phyloP scores from a whole-genome alignment of 495 filamentous ascomycete species.

The Penicillium robsamsonii region DNA sequence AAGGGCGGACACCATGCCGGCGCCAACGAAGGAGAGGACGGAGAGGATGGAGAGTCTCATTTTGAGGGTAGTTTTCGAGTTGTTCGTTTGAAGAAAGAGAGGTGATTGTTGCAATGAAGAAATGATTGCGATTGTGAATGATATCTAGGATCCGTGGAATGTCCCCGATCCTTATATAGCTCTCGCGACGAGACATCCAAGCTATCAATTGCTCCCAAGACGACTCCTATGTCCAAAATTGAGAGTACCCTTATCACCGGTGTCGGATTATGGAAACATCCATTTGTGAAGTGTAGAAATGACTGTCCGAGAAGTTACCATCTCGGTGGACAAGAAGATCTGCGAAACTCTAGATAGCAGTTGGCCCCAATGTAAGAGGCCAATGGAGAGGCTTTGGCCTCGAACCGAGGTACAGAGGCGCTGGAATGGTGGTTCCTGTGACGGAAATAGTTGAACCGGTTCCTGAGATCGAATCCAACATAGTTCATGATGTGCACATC shows the following conservation, averaged over 20 bases:
- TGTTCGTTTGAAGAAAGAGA: background rate
- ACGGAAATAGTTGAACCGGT: background rate
- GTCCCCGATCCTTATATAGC: constrained; percentile 21
- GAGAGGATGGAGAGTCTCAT: constrained; percentile 36
- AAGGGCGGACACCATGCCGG: constrained; percentile 23
- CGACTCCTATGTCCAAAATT: background rate
- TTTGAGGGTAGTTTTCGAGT: constrained; percentile 9
- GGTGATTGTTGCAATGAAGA: background rate
- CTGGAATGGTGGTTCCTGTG: constrained; percentile 9
- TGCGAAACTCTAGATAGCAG: constrained; percentile 22
- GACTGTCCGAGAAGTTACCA: constrained; percentile 2
- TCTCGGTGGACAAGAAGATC: constrained; percentile 5
- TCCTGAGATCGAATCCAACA: constrained; percentile 1
- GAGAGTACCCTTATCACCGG: constrained; percentile 8
- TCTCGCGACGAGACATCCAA: background rate
- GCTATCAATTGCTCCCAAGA: background rate
- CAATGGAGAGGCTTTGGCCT: background rate
- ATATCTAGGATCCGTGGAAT: constrained; percentile 7
- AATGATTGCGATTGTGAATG: constrained; percentile 2
- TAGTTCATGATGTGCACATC: background rate
- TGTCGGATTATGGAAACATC: background rate
- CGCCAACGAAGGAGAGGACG: constrained; percentile 23
- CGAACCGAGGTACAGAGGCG: background rate
- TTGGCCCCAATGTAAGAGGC: background rate
- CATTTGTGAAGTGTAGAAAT: constrained; percentile 11